These are phyloP conservation scores for Teunomyces pallodes DNA, from an alignment of 805 yeast genomes.

Conservation along the genomic window DNA sequence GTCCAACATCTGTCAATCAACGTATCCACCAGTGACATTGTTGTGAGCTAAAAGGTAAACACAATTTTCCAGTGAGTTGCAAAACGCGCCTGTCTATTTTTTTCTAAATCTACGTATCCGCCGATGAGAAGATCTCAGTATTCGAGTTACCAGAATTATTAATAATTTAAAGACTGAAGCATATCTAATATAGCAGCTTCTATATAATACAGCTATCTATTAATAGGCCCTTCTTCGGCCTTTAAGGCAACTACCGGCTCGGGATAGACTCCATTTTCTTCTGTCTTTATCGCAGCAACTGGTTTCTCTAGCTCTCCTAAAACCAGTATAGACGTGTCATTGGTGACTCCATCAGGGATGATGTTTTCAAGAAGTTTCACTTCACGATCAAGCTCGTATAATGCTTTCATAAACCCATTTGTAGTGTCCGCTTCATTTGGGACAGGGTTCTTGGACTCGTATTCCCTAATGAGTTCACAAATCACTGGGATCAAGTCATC, in stretches of 20 bases:
- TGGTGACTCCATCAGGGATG: not conserved
- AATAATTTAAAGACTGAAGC: too few relatives aligned
- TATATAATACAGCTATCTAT: not conserved
- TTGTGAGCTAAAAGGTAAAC: not conserved
- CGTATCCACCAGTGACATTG: conserved; percentile 8
- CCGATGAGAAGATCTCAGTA: too few relatives aligned
- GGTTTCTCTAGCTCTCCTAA: not conserved
- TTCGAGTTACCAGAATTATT: too few relatives aligned
- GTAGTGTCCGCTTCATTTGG: not conserved
- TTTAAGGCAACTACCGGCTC: not conserved
- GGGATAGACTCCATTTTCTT: not conserved
- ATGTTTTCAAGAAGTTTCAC: conserved; percentile 5
- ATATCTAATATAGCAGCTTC: too few relatives aligned
- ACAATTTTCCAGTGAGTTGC: conserved; percentile 2
- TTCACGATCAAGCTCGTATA: not conserved
- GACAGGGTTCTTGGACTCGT: not conserved
- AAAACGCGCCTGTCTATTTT: not conserved
- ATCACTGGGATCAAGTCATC: conserved; percentile 18
- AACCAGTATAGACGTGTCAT: not conserved
- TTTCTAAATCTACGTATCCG: not conserved
- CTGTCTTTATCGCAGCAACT: not conserved
- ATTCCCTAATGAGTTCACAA: conserved; percentile 14
- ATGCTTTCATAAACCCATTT: conserved; percentile 1
- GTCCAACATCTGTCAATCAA: conserved; percentile 11
- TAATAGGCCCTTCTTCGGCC: not conserved